Conservation (phyloP, 2,329 filamentous ascomycete genomes). For the Hypoxylon sp. region DNA sequence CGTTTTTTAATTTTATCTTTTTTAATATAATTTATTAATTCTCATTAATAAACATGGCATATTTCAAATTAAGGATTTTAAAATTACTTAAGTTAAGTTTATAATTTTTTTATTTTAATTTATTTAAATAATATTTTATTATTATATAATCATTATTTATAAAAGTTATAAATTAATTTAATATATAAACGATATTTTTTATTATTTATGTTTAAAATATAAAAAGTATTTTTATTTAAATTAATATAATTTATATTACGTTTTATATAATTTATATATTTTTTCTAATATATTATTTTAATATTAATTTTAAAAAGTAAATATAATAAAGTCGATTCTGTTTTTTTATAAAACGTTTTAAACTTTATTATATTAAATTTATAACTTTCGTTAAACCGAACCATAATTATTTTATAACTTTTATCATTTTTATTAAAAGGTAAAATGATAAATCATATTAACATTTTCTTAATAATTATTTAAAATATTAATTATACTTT, state of each 20-base stretch:
- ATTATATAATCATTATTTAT: constrained; percentile 1
- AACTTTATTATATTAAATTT: too few species aligned
- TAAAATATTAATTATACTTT: too few species aligned
- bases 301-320: background rate
- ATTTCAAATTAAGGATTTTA: background rate
- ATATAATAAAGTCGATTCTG: background rate
- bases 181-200: background rate
- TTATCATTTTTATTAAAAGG: too few species aligned
- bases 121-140: background rate
- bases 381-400: too few species aligned
- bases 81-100: background rate
- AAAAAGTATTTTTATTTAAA: background rate
- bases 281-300: background rate
- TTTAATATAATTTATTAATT: background rate
- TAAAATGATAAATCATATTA: too few species aligned
- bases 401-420: too few species aligned
- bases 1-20: background rate
- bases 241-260: background rate
- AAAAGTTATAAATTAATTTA: background rate
- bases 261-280: constrained; percentile 3
- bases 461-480: too few species aligned
- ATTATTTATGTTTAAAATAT: background rate
- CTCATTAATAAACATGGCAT: background rate
- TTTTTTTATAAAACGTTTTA: background rate
- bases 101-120: background rate